A percentile compares a stretch with the other conserved stretches of the same genome.
Evolutionary conservation across 192 early-diverging fungal species (phyloP).

Genomic region (Mortierella alpina): DNA sequence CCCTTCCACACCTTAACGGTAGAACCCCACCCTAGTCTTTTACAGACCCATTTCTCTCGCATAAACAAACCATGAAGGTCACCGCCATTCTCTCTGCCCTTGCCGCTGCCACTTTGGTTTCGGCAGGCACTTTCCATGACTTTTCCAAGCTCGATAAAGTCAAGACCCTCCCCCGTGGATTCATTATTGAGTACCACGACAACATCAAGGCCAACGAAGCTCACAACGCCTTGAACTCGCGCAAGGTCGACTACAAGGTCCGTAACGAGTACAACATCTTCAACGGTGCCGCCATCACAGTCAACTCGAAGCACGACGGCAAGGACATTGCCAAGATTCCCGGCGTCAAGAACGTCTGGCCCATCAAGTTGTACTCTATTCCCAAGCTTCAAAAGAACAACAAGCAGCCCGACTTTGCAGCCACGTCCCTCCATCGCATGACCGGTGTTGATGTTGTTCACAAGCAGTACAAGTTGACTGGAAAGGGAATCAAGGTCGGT

Average conservation of each 20-base stretch:
- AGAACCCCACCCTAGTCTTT: conserved; percentile 3
- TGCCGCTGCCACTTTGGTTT: conserved; percentile 34
- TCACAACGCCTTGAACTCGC: conserved; percentile 19
- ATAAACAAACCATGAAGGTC: conserved; percentile 25
- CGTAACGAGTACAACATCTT: conserved; percentile 61
- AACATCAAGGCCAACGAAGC: conserved; percentile 10
- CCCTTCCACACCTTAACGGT: no score
- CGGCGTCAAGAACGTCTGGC: conserved; percentile 57
- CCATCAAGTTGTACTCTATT: conserved; percentile 51
- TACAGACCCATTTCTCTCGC: neutral
- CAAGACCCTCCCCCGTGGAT: conserved; percentile 15
- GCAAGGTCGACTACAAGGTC: conserved; percentile 35
- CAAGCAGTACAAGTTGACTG: conserved; percentile 47
- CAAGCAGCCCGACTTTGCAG: conserved; percentile 26
- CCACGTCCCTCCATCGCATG: conserved; percentile 50
- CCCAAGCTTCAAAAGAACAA: conserved; percentile 21
- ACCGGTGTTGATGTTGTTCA: conserved; percentile 57
- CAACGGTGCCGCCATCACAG: conserved; percentile 57
- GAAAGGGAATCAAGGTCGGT: conserved; percentile 62
- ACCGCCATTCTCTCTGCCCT: conserved; percentile 33
- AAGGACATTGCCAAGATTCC: conserved; percentile 26
- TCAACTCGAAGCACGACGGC: conserved; percentile 44
- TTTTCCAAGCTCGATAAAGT: conserved; percentile 1
- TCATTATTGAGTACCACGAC: conserved; percentile 37
- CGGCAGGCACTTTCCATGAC: conserved; percentile 30